Percentiles rank a stretch among this genome's conserved stretches.
Evolutionary conservation across 345 rosid species (phyloP).

Genomic region (Boechera stricta): DNA sequence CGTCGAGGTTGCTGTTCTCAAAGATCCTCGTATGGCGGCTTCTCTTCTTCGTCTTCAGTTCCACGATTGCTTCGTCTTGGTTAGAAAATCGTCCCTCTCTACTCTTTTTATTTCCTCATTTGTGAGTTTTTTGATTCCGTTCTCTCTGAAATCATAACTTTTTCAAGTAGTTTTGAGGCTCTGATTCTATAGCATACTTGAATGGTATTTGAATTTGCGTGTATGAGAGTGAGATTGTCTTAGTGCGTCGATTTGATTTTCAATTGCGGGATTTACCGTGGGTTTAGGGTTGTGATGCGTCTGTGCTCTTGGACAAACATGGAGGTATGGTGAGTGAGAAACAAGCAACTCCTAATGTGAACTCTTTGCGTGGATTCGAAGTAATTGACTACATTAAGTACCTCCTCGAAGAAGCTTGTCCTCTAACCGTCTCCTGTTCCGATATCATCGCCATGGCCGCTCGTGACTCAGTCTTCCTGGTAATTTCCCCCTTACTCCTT

Average conservation of each 20-base stretch:
- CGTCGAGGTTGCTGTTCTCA: slow-evolving; percentile 62
- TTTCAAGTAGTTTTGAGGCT: not conserved
- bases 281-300: slow-evolving; percentile 76
- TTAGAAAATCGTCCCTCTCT: slow-evolving; percentile 31
- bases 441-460: slow-evolving; percentile 78
- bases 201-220: not conserved
- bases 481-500: not conserved
- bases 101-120: not conserved
- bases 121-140: not conserved
- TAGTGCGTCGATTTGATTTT: not conserved
- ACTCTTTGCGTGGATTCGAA: slow-evolving; percentile 73
- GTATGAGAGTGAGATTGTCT: not conserved
- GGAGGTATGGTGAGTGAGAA: slow-evolving; percentile 76
- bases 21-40: slow-evolving; percentile 82
- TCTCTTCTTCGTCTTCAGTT: slow-evolving; percentile 84
- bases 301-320: slow-evolving; percentile 62
- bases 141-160: not conserved
- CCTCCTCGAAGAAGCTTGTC: slow-evolving; percentile 77
- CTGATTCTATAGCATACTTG: not conserved
- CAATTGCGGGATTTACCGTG: not conserved
- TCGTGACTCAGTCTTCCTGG: slow-evolving; percentile 70
- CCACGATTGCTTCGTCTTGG: slow-evolving; percentile 88
- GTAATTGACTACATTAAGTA: slow-evolving; percentile 76
- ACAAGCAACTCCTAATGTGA: slow-evolving; percentile 65
- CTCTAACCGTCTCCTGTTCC: slow-evolving; percentile 75